These are phyloP conservation scores for Talaromyces adpressus DNA, from an alignment of 495 filamentous ascomycete genomes.

Conservation along the genomic window DNA sequence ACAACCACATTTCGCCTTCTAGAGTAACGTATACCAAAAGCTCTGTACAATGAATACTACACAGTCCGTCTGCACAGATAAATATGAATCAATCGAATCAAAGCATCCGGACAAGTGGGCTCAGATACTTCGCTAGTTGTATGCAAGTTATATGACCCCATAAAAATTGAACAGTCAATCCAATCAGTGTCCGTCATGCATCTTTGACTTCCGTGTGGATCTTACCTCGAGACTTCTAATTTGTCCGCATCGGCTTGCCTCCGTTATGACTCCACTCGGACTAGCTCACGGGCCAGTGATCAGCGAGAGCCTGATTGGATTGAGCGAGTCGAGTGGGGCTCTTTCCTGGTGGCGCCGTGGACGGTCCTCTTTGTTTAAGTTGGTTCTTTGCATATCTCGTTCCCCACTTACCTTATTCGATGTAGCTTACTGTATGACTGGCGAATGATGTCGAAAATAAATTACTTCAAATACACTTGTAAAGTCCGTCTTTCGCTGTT, in stretches of 20 bases:
- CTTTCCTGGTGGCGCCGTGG: background rate
- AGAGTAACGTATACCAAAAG: background rate
- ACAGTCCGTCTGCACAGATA: too few species aligned
- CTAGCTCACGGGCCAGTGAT: constrained; percentile 1
- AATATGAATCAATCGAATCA: background rate
- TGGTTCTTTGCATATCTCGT: background rate
- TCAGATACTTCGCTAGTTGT: background rate
- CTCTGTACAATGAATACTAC: background rate
- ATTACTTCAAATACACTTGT: background rate
- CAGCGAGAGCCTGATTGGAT: background rate
- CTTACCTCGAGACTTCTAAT: background rate
- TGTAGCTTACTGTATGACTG: background rate
- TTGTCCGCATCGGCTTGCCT: background rate
- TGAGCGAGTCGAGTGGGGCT: background rate
- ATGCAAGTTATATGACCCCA: background rate
- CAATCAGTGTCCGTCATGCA: background rate
- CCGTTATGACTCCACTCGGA: background rate
- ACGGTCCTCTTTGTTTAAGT: background rate
- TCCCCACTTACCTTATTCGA: background rate
- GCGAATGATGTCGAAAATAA: background rate
- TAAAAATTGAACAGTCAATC: background rate
- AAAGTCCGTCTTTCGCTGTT: background rate
- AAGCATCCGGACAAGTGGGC: background rate
- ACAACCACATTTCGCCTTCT: too few species aligned
- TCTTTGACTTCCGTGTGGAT: background rate